These are phyloP conservation scores for Boletus sp. DNA, from an alignment of 768 basidiomycete species.

Conservation along the genomic window DNA sequence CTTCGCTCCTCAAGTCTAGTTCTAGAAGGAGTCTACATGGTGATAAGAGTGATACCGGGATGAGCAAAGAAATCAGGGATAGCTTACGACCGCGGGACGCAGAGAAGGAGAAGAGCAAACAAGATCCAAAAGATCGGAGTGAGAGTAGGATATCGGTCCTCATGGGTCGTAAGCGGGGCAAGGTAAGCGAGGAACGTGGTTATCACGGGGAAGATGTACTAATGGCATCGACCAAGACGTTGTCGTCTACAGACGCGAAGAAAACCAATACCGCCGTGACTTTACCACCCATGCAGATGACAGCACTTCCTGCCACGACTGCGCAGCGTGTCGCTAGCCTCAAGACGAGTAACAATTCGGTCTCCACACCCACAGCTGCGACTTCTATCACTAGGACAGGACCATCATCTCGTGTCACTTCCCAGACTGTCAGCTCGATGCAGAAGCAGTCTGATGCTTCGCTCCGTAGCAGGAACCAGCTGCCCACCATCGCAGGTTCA, in stretches of 20 bases:
- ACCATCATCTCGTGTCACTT: constrained; percentile 64
- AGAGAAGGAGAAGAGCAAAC: constrained; percentile 59
- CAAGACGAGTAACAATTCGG: constrained; percentile 51
- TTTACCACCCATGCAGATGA: constrained; percentile 89
- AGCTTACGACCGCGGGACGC: constrained; percentile 39
- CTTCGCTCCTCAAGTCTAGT: constrained; percentile 82
- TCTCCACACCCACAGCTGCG: constrained; percentile 41
- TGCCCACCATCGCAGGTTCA: constrained; percentile 92
- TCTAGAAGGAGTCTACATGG: constrained; percentile 79
- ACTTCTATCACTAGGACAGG: constrained; percentile 40
- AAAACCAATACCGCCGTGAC: constrained; percentile 67
- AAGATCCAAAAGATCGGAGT: constrained; percentile 80
- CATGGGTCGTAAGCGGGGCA: constrained; percentile 88
- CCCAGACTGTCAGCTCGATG: constrained; percentile 83
- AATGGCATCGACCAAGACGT: constrained; percentile 50
- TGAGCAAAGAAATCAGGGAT: constrained; percentile 56
- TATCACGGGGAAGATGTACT: constrained; percentile 3
- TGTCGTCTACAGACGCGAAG: constrained; percentile 79
- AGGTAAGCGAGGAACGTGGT: constrained; percentile 52
- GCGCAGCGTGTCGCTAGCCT: constrained; percentile 84
- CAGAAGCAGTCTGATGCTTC: constrained; percentile 86
- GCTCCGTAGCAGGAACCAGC: constrained; percentile 67
- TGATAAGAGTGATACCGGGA: constrained; percentile 40
- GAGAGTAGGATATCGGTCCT: constrained; percentile 87
- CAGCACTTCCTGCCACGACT: constrained; percentile 77